Evolutionary conservation across 2,329 filamentous ascomycete genomes (phyloP), one percentile per base, ranked within the genome.

Genomic region (Fusarium lyarnte): DNA sequence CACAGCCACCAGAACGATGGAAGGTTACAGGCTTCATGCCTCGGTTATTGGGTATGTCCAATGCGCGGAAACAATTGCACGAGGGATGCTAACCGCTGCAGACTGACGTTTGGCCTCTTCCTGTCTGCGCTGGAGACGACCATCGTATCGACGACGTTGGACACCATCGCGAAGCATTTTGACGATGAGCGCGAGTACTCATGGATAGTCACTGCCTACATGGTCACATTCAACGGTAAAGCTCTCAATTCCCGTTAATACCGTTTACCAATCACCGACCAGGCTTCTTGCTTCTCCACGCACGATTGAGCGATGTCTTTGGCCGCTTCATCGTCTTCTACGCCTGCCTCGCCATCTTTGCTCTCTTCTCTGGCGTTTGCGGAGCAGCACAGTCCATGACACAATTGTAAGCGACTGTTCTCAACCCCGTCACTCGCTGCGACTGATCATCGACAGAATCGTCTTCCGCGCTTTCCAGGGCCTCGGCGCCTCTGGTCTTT

Each of bases 101-200:
- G 52, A 8, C 13, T 55, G 38, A 55, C 52, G 7, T 55, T 55
- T 42, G 52, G 52, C 13, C 52, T 55, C 3, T 55, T 55, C 52
- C 36, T 55, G 8, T 55, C 52, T 21, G 52, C 52, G 19, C 52
- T 55, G 13, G 52, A 55, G 19, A 55, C 52, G 8, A 55, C 52
- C 9, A 55, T 55, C 4, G 38, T 55, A 5, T 42, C 52, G 10
- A 55, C 52, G 10, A 55, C 52, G 10, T 27, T 55, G 9, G 52
- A 42, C 38, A 54, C 52, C 10, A 42, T 54, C 21, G 38, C 36
- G 27, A 41, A 42, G n/a, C 38, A 55, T 43, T 55, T 55, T 6
- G 17, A 55, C 31, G 39, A 43, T 36, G 39, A 43, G 39, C 39
- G 29, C n/a, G 39, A 43, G 17, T 31, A 25, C 14, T 27, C 39